Evolutionary conservation across 192 early-diverging fungal species (phyloP), one percentile per base, ranked within the genome.

Genomic region (Rhizophagus sp.): DNA sequence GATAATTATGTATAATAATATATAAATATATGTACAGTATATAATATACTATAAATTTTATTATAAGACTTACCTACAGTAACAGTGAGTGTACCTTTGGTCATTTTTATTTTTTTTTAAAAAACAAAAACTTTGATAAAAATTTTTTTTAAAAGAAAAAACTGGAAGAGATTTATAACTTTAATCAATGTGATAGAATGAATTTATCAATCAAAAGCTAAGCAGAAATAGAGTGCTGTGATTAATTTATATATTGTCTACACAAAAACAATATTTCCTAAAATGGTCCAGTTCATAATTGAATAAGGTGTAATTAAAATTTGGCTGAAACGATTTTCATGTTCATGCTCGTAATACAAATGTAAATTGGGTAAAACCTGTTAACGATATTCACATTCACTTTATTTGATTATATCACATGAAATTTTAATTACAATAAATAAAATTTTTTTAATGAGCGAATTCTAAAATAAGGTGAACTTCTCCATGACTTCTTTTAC

Each of bases 401-500:
- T 47, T 57, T 19, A 57, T 57, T 57, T 19, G 3, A 57, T 57
- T 57, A 22, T 19, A 22, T 57, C 52, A 57, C 52, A 57, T 41
- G 11, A 47, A 47, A 47, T 44, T 44, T 41, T 44, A 44, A 44
- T 47, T 47, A 47, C 44, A 47, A 47, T 44, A 44, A 44, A 52
- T n/a, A 22, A 1, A 72, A 62, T 22, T 36, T 57, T 75, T 57
- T 66, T 67, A 67, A 33, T 11, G 0, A 4, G 73, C 30, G 30
- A 17, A 61, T 75, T 75, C 50, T 1, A 75, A 19, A 19, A 30
- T 36, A 8, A 82, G 22, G 7, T 79, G 52, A 19, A 79, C 50
- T 66, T 82, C 71, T 41, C 81, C 81, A 12, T 82, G 57, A 49
- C 64, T 79, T 9, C 22, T 47, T 11, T 79, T 68, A 44, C 64